These are phyloP conservation scores for Graphilbum sp. DNA, from an alignment of 2,329 filamentous ascomycete genomes.

Conservation along the genomic window DNA sequence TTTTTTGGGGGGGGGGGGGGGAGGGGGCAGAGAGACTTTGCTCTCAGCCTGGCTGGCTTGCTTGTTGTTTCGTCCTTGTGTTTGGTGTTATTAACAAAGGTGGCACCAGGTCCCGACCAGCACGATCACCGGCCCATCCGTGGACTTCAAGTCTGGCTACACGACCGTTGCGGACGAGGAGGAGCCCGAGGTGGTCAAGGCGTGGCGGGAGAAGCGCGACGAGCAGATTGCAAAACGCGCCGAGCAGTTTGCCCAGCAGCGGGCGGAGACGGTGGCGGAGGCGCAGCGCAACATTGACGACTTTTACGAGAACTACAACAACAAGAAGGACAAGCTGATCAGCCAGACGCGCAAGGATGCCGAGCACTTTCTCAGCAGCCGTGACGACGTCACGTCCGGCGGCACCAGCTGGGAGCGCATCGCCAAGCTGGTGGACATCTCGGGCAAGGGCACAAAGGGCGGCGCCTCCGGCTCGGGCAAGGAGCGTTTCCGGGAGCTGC, in stretches of 20 bases:
- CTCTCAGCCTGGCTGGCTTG: no score
- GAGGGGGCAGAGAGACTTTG: no score
- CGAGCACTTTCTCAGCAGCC: slow-evolving; percentile 74
- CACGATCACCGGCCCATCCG: slow-evolving; percentile 64
- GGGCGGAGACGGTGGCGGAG: slow-evolving; percentile 71
- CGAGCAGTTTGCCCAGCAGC: slow-evolving; percentile 67
- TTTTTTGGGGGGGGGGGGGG: no score
- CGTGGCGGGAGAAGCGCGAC: slow-evolving; percentile 87
- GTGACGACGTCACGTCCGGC: slow-evolving; percentile 85
- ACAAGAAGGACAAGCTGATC: slow-evolving; percentile 89
- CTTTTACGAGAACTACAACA: slow-evolving; percentile 99
- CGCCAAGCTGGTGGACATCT: slow-evolving; percentile 91
- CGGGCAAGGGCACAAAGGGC: slow-evolving; percentile 77
- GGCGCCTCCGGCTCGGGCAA: slow-evolving; percentile 85
- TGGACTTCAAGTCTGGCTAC: slow-evolving; percentile 46
- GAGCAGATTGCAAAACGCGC: slow-evolving; percentile 68
- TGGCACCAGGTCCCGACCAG: no score
- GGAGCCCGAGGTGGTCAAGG: slow-evolving; percentile 74
- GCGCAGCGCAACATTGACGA: slow-evolving; percentile 93
- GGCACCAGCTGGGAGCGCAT: slow-evolving; percentile 98
- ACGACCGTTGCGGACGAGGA: slow-evolving; percentile 50
- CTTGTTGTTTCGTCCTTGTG: no score
- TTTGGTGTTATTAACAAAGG: no score
- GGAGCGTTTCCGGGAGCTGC: slow-evolving; percentile 84
- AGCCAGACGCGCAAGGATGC: slow-evolving; percentile 80